Evolutionary conservation across 1,284 basidiomycete species (phyloP), one percentile per base, ranked within the genome.

Genomic region (Papiliotrema laurentii): DNA sequence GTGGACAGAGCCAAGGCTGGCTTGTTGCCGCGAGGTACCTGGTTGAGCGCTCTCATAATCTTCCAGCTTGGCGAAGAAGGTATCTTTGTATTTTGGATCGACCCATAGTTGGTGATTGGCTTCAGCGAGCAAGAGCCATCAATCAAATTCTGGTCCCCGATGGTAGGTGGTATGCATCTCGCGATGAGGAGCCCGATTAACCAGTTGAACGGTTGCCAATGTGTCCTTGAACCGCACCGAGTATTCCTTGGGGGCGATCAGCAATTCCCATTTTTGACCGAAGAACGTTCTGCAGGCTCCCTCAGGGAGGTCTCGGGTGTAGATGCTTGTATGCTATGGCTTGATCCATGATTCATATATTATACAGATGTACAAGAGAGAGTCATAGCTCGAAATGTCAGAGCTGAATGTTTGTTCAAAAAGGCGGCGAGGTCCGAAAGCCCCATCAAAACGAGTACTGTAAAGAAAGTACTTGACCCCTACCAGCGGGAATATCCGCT

Each of bases 241-340:
- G 24, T 51, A 51, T 25, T 46, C 49, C 16, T 18, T 27, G 3
- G 49, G 49, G 10, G 49, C 33, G 21, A 51, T 31, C 14, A 47
- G 38, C 11, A 51, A 22, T 30, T 51, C 49, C 49, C 49, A 51
- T n/a, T n/a, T n/a, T n/a, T n/a, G n/a, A n/a, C n/a, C n/a, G n/a
- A n/a, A n/a, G n/a, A n/a, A n/a, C n/a, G n/a, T n/a, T n/a, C n/a
- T n/a, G n/a, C n/a, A n/a, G n/a, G n/a, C n/a, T n/a, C n/a, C n/a
- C n/a, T n/a, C n/a, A n/a, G n/a, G n/a, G n/a, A n/a, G n/a, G n/a
- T n/a, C n/a, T n/a, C n/a, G n/a, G n/a, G n/a, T n/a, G n/a, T n/a
- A n/a, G n/a, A n/a, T n/a, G n/a, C n/a, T n/a, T n/a, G n/a, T n/a
- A n/a, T n/a, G n/a, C n/a, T n/a, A n/a, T n/a, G n/a, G n/a, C n/a